Evolutionary conservation across 2,329 filamentous ascomycete genomes (phyloP).

Genomic region (Arthrinium puccinioides): DNA sequence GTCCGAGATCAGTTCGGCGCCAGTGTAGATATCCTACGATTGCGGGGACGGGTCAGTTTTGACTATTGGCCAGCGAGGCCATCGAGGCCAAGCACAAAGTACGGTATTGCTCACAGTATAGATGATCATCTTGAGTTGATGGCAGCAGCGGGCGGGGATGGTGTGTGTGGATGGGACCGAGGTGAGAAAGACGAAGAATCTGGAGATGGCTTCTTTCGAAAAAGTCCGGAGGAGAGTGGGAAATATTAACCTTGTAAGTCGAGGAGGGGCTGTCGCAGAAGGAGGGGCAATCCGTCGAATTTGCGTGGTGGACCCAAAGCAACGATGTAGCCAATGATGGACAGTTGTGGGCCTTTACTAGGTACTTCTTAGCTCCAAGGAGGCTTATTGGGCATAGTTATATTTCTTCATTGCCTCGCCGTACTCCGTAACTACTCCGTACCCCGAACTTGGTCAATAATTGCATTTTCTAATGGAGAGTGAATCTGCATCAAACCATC

Average conservation of each 20-base stretch:
- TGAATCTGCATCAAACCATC: too few relatives aligned
- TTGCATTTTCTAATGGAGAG: too few relatives aligned
- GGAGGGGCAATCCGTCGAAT: too few relatives aligned
- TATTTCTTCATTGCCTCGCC: too few relatives aligned
- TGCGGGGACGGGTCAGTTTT: constrained; percentile 5
- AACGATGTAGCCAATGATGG: too few relatives aligned
- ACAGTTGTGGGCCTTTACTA: too few relatives aligned
- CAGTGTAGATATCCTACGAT: constrained; percentile 74
- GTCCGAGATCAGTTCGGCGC: constrained; percentile 85
- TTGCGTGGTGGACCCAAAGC: too few relatives aligned
- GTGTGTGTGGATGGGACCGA: constrained; percentile 1
- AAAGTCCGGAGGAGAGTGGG: background rate
- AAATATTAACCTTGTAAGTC: background rate
- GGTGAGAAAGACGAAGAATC: background rate
- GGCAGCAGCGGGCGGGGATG: background rate
- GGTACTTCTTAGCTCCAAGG: too few relatives aligned
- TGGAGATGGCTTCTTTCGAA: constrained; percentile 2
- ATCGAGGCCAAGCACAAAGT: background rate
- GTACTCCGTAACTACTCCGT: too few relatives aligned
- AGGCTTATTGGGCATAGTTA: too few relatives aligned
- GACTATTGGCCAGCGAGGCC: background rate
- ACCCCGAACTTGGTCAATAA: too few relatives aligned
- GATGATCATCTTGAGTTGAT: constrained; percentile 2
- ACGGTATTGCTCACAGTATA: background rate
- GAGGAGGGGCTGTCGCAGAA: constrained; percentile 1